Evolutionary conservation across 495 filamentous ascomycete species (phyloP).

Genomic region (Stereocaulon alpinum): DNA sequence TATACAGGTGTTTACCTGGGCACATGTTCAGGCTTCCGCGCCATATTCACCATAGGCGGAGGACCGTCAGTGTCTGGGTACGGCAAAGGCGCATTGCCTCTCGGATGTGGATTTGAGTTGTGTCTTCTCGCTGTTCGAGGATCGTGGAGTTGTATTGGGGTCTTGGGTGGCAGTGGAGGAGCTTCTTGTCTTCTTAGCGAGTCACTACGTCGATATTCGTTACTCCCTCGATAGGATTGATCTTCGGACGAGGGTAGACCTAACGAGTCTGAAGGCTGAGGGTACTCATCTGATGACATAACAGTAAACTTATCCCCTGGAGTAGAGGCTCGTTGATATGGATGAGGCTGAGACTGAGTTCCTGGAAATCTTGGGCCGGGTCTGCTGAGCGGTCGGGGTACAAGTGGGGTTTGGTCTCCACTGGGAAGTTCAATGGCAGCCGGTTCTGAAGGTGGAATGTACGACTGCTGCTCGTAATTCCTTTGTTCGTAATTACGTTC

Average conservation of each 20-base stretch:
- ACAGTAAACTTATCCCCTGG: slow-evolving; percentile 53
- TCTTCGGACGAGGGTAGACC: slow-evolving; percentile 34
- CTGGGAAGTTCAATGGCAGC: slow-evolving; percentile 56
- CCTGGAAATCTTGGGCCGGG: slow-evolving; percentile 22
- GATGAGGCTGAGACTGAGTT: slow-evolving; percentile 18
- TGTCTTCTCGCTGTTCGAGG: slow-evolving; percentile 24
- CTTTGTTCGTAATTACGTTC: slow-evolving; percentile 12
- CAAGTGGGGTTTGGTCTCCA: slow-evolving; percentile 38
- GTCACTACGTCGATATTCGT: slow-evolving; percentile 27
- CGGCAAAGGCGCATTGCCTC: slow-evolving; percentile 38
- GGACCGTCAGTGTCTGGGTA: slow-evolving; percentile 78
- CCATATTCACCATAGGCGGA: slow-evolving; percentile 71
- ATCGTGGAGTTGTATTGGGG: slow-evolving; percentile 53
- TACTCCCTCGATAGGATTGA: slow-evolving; percentile 30
- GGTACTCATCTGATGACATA: slow-evolving; percentile 46
- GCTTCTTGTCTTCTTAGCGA: slow-evolving; percentile 33
- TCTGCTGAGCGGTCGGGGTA: slow-evolving; percentile 25
- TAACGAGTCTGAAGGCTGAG: slow-evolving; percentile 28
- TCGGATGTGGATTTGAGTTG: slow-evolving; percentile 31
- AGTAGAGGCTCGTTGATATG: slow-evolving; percentile 23
- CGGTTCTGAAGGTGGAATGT: slow-evolving; percentile 34
- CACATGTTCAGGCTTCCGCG: slow-evolving; percentile 70
- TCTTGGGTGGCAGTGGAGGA: slow-evolving; percentile 79
- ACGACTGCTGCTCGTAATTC: slow-evolving; percentile 20
- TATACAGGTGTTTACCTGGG: background rate